Percentiles rank a stretch among this genome's conserved stretches.
Conservation (phyloP, 805 yeast species). For the Spathaspora boniae region DNA sequence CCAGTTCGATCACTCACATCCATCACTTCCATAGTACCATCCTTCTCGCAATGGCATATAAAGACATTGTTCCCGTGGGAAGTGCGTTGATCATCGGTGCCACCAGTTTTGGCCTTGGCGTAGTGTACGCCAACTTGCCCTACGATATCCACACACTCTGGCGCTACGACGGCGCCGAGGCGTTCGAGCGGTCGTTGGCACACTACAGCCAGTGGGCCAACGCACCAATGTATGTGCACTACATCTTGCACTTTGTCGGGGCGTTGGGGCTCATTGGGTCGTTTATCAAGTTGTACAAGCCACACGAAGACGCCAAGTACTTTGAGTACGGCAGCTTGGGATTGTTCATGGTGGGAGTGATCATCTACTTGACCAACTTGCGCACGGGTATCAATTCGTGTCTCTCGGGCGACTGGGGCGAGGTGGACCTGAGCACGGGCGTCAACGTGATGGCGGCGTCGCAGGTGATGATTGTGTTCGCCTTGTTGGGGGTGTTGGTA, state of each 20-base stretch:
- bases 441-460: conserved; percentile 90
- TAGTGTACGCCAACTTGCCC: conserved; percentile 72
- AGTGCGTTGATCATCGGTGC: conserved; percentile 45
- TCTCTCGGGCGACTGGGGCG: conserved; percentile 83
- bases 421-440: conserved; percentile 82
- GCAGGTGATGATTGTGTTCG: conserved; percentile 66
- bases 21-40: too few species aligned
- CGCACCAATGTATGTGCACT: conserved; percentile 56
- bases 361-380: conserved; percentile 83
- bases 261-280: conserved; percentile 69
- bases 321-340: conserved; percentile 88
- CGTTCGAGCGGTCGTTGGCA: conserved; percentile 56
- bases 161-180: conserved; percentile 45
- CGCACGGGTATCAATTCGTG: conserved; percentile 75
- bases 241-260: conserved; percentile 59
- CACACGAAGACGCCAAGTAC: conserved; percentile 76
- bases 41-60: conserved; percentile 24
- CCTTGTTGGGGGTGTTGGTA: conserved; percentile 73
- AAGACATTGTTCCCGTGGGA: conserved; percentile 46
- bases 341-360: conserved; percentile 66
- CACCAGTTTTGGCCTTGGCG: conserved; percentile 77
- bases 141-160: conserved; percentile 79
- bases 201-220: conserved; percentile 78
- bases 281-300: conserved; percentile 77
- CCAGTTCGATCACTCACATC: neutral